Evolutionary conservation across 2,329 filamentous ascomycete species (phyloP).

Genomic region (Ustulina deusta): DNA sequence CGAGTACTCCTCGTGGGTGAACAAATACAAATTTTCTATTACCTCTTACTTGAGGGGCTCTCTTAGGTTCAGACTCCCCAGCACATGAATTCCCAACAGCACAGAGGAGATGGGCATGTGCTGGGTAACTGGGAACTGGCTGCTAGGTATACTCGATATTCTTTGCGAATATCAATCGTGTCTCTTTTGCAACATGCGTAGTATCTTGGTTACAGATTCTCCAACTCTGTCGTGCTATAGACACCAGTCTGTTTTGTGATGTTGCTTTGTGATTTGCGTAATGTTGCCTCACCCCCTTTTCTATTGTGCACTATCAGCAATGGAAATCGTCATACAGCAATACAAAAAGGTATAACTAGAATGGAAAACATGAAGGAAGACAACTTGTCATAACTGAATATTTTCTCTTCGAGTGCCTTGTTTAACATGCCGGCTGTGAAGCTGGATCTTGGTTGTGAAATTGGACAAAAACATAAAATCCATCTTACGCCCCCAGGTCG

Average conservation of each 20-base stretch:
- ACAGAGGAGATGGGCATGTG: not conserved
- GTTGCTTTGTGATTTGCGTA: too few species aligned
- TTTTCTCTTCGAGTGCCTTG: not conserved
- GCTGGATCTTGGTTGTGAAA: not conserved
- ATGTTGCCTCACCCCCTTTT: not conserved
- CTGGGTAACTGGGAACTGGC: too few species aligned
- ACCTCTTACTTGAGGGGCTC: not conserved
- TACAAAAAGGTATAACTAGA: not conserved
- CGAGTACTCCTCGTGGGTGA: not conserved
- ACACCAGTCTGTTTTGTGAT: not conserved
- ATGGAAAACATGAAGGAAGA: not conserved
- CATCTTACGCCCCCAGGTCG: not conserved
- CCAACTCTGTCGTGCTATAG: not conserved
- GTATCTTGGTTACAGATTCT: too few species aligned
- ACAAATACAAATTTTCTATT: not conserved
- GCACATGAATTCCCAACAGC: not conserved
- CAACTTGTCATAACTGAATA: not conserved
- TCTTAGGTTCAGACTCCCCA: not conserved
- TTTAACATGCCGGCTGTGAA: not conserved
- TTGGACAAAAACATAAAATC: not conserved
- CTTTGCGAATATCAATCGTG: not conserved
- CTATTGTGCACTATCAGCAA: constrained; percentile 12
- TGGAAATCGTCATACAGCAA: not conserved
- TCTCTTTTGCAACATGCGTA: not conserved
- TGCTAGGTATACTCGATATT: not conserved